Conservation (phyloP, 176 grass and related monocot genomes). For the Melocanna baccifera region DNA sequence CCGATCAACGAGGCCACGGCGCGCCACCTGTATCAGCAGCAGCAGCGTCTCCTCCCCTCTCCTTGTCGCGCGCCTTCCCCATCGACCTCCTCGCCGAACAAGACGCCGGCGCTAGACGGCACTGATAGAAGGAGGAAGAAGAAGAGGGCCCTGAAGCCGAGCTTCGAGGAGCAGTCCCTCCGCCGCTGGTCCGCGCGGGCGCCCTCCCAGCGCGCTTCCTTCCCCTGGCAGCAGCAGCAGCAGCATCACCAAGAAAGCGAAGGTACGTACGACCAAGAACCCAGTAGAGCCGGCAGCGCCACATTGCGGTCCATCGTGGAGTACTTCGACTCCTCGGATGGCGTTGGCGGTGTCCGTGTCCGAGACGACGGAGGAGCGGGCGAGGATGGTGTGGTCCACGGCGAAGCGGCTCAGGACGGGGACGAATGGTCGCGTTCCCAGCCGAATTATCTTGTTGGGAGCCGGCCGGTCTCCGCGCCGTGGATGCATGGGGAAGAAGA, state of each 20-base stretch:
- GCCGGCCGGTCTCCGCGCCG: slow-evolving; percentile 26
- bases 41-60: neutral
- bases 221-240: slow-evolving; percentile 61
- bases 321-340: slow-evolving; percentile 20
- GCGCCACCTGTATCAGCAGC: neutral
- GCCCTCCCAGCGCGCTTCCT: slow-evolving; percentile 51
- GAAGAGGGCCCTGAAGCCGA: slow-evolving; percentile 54
- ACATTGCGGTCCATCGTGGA: slow-evolving; percentile 32
- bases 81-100: slow-evolving; percentile 18
- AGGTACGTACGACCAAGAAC: neutral
- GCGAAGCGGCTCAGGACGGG: neutral
- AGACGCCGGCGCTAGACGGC: neutral
- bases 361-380: neutral
- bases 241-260: slow-evolving; percentile 14
- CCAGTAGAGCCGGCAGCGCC: neutral
- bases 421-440: neutral
- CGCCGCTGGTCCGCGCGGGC: slow-evolving; percentile 62
- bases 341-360: neutral
- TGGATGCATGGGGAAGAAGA: slow-evolving; percentile 51
- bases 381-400: neutral
- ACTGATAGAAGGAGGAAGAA: slow-evolving; percentile 26
- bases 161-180: slow-evolving; percentile 62
- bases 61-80: neutral
- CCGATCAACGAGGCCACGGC: neutral
- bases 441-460: slow-evolving; percentile 20